phyloP scores from a whole-genome alignment of 2,329 filamentous ascomycete species.

The Trichoderma atroviride region DNA sequence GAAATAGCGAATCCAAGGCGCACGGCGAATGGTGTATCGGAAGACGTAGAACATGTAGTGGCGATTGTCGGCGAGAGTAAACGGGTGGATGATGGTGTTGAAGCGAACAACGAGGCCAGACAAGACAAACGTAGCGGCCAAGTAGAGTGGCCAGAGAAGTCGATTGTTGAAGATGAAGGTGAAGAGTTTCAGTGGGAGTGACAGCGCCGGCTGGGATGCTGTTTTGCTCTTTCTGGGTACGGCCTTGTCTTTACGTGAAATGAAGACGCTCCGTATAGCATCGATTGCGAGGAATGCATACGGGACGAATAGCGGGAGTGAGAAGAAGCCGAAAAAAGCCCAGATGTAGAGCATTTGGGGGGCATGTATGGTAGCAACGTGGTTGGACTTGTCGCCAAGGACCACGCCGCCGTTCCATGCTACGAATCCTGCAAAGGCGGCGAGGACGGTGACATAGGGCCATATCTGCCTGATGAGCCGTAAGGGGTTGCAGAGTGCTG shows the following conservation, averaged over 20 bases:
- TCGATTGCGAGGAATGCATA: slow-evolving; percentile 43
- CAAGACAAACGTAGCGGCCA: slow-evolving; percentile 40
- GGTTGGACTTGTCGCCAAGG: slow-evolving; percentile 94
- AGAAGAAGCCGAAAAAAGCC: slow-evolving; percentile 89
- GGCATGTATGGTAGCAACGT: slow-evolving; percentile 84
- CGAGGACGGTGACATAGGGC: slow-evolving; percentile 65
- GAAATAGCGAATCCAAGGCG: slow-evolving; percentile 65
- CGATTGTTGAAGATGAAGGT: slow-evolving; percentile 37
- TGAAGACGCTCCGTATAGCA: background rate
- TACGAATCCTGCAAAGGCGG: slow-evolving; percentile 73
- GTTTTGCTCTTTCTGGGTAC: background rate
- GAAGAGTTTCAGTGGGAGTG: slow-evolving; percentile 26
- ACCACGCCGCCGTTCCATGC: slow-evolving; percentile 90
- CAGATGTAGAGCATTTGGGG: slow-evolving; percentile 95
- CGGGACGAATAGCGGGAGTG: slow-evolving; percentile 72
- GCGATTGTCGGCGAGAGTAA: slow-evolving; percentile 92
- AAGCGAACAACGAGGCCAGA: slow-evolving; percentile 62
- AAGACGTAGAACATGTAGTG: slow-evolving; percentile 99
- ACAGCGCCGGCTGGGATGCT: slow-evolving; percentile 4
- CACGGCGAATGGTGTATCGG: slow-evolving; percentile 73
- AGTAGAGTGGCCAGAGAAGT: slow-evolving; percentile 43
- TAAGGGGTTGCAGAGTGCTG: slow-evolving; percentile 54
- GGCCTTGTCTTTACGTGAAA: background rate
- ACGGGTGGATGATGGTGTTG: slow-evolving; percentile 95
- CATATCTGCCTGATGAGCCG: slow-evolving; percentile 53